Conservation (phyloP, 352 stramenopile genomes). For the Pythium biforme region DNA sequence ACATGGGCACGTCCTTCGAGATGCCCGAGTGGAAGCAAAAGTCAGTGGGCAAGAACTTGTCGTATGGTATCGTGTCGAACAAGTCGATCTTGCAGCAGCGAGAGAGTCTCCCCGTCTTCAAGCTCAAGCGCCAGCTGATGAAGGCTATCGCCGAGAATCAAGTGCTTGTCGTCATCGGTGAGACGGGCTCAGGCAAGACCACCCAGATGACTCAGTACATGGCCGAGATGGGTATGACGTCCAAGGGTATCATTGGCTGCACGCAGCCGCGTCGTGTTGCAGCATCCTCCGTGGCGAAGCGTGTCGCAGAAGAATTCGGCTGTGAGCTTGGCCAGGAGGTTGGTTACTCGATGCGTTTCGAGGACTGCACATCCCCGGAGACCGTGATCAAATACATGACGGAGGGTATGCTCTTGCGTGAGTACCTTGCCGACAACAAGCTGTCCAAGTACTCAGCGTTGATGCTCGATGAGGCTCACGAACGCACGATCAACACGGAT, state of each 20-base stretch:
- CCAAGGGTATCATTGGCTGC: slow-evolving; percentile 96
- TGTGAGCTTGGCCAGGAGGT: slow-evolving; percentile 93
- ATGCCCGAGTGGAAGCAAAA: slow-evolving; percentile 98
- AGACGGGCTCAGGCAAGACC: slow-evolving; percentile 98
- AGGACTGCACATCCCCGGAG: slow-evolving; percentile 82
- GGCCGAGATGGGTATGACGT: slow-evolving; percentile 96
- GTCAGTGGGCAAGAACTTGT: slow-evolving; percentile 95
- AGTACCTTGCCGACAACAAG: slow-evolving; percentile 97
- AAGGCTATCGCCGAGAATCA: slow-evolving; percentile 95
- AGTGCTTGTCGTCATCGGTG: slow-evolving; percentile 98
- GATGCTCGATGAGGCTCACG: slow-evolving; percentile 99
- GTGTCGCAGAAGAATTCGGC: slow-evolving; percentile 97
- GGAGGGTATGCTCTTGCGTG: slow-evolving; percentile 99
- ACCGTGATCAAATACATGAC: slow-evolving; percentile 99
- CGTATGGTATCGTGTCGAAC: slow-evolving; percentile 96
- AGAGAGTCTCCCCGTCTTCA: slow-evolving; percentile 95
- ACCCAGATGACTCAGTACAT: slow-evolving; percentile 99
- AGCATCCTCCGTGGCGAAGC: slow-evolving; percentile 96
- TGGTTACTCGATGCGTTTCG: slow-evolving; percentile 91
- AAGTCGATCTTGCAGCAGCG: slow-evolving; percentile 96
- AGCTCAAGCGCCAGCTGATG: slow-evolving; percentile 95
- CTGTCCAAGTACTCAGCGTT: slow-evolving; percentile 94
- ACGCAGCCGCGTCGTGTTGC: slow-evolving; percentile 98
- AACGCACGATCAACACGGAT: slow-evolving; percentile 98
- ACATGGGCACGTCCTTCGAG: slow-evolving; percentile 89